Base-by-base conservation (phyloP, 352 stramenopile genomes). In the Plasmopara viticola region DNA sequence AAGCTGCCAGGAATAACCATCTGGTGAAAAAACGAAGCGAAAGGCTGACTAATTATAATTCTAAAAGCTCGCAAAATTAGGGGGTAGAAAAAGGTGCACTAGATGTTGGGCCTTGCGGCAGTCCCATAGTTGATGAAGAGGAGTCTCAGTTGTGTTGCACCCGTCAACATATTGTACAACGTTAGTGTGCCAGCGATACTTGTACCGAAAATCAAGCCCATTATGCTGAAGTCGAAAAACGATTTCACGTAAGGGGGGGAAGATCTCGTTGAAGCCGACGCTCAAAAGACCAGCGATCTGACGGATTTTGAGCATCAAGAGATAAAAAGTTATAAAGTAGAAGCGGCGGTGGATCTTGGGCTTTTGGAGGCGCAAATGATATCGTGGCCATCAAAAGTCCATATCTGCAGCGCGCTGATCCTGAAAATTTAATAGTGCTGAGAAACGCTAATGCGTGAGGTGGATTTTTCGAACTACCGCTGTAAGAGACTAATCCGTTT, bases 41-140 rank as follows among this genome's bases (percentile, higher is more conserved):
- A 17, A 17, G 17, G 37, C 39, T 1, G 48, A 41, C 29, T 10
- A 33, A 48, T 47, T 18, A 0, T 33, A 5, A 9, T 12, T 1
- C 13, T 7, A 14, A 51, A 51, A 58, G 47, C 18, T 1, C 20
- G 33, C 5, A 9, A 30, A 47, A 58, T 51, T 2, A n/a, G 18
- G 33, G 5, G 33, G 35, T 2, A 51, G 37, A 33, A 34, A 58
- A 12, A 30, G 10, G 20, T 13, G 25, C 42, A 31, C 51, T 0
- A 51, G 9, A 17, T 34, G 3, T 1, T 43, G 10, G 12, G 42
- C 34, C 9, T 47, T 42, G n/a, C 40, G 13, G 43, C 35, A 51
- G 47, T 34, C 51, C 43, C 49, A 20, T 51, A 35, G 3, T 46
- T 10, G 33, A 46, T 25, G 5, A 18, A 13, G 31, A 0, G 35